A percentile compares a stretch with the other conserved stretches of the same genome.
Conservation (phyloP, 768 basidiomycete species). For the Mycena rosella region DNA sequence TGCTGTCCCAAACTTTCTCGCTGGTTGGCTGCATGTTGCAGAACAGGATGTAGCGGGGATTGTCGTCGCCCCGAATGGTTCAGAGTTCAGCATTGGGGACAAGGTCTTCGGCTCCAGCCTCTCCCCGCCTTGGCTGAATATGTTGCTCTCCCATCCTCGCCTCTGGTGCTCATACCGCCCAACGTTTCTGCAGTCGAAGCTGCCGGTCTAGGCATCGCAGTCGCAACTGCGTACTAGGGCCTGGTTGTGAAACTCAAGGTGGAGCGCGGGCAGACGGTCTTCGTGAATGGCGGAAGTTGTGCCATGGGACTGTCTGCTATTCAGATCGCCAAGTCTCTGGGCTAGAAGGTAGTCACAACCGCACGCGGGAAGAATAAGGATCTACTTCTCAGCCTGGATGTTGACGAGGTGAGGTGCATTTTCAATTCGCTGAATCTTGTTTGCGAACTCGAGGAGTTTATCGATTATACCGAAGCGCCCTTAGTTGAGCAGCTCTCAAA, state of each 20-base stretch:
- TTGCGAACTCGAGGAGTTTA: constrained; percentile 54
- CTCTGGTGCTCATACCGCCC: constrained; percentile 46
- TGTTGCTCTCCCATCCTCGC: constrained; percentile 58
- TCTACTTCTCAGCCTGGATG: constrained; percentile 70
- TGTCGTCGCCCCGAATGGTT: constrained; percentile 66
- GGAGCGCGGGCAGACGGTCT: constrained; percentile 68
- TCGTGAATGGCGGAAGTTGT: constrained; percentile 80
- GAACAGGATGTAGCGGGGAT: constrained; percentile 77
- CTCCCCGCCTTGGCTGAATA: constrained; percentile 67
- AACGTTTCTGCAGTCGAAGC: constrained; percentile 66
- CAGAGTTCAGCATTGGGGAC: constrained; percentile 69
- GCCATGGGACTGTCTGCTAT: constrained; percentile 79
- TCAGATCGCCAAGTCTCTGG: constrained; percentile 76
- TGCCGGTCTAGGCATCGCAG: constrained; percentile 70
- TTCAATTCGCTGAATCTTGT: background rate
- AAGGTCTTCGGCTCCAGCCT: constrained; percentile 65
- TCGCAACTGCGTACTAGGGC: constrained; percentile 69
- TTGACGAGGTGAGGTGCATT: constrained; percentile 72
- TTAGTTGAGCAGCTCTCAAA: constrained; percentile 57
- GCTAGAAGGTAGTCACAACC: constrained; percentile 68
- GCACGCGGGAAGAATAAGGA: constrained; percentile 73
- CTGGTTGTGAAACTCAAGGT: constrained; percentile 59
- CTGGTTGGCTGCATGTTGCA: constrained; percentile 62
- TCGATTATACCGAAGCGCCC: constrained; percentile 72
- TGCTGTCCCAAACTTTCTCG: constrained; percentile 60